Evolutionary conservation across 2,329 filamentous ascomycete genomes (phyloP), one percentile per base, ranked within the genome.

Genomic region (Ambrosiella beaveri): DNA sequence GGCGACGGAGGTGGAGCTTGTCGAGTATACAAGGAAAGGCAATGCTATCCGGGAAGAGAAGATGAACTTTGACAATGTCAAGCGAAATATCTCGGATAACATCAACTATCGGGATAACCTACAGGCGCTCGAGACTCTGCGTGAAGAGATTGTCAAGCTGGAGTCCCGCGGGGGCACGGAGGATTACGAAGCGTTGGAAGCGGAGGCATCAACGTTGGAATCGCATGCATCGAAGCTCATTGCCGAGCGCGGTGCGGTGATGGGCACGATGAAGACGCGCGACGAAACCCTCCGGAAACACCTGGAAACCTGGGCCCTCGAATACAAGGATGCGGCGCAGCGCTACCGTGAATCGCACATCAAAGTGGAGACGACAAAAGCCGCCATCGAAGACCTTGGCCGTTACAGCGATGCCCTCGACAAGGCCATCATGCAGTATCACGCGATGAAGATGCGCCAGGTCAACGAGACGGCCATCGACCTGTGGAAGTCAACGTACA

Each of bases 391-490:
- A 59, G 93, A 98, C 67, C 74, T 98, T 40, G 85, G 78, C 6
- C 85, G 87, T 45, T 97, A 95, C 67, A 78, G 81, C 49, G 77
- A 80, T 8, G 93, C 93, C 7, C 78, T 98, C 11, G 91, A 97
- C 73, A 88, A 93, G 66, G 94, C 93, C 52, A 94, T 98, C 66
- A 96, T 98, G 88, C 88, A 87, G 66, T 98, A 91, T 67, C 93
- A 98, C 72, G 79, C 84, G 37, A 74, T 95, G 67, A 98, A 98
- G 75, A 98, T 98, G 93, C 87, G 93, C 64, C 90, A 98, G 69
- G 91, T 98, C 69, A 98, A 98, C 70, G 80, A 82, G 59, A 96
- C 96, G 68, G 85, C 94, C 55, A 88, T 86, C 63, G 93, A 98
- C 69, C 78, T 98, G n/a, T 98, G 93, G 93, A 87, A 88, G 70